Evolutionary conservation across 129 eudicot species (phyloP).

Genomic region (Flaveria linearis): DNA sequence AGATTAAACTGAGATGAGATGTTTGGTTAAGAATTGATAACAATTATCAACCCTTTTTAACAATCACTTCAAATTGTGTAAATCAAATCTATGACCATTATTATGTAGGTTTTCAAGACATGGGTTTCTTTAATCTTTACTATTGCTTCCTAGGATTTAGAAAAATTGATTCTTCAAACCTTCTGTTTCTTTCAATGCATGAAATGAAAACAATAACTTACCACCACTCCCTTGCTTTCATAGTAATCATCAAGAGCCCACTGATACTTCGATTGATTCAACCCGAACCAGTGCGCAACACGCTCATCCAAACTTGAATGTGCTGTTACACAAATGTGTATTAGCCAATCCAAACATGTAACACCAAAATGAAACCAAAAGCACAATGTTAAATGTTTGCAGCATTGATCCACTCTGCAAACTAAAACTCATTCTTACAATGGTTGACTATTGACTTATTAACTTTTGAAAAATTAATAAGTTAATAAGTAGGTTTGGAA

Average conservation of each 20-base stretch:
- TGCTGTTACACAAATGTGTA: conserved; percentile 48
- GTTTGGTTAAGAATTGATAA: too few relatives aligned
- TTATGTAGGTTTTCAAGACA: neutral
- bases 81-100: neutral
- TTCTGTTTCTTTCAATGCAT: neutral
- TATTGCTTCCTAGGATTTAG: too few relatives aligned
- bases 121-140: neutral
- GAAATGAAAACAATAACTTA: conserved; percentile 25
- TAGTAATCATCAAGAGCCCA: conserved; percentile 94
- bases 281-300: conserved; percentile 83
- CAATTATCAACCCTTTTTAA: too few relatives aligned
- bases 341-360: conserved; percentile 5
- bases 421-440: neutral
- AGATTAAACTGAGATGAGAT: too few relatives aligned
- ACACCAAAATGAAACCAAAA: neutral
- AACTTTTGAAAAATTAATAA: too few relatives aligned
- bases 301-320: conserved; percentile 81
- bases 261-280: conserved; percentile 83
- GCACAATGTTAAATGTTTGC: neutral
- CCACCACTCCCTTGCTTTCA: conserved; percentile 65
- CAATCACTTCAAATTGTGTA: neutral
- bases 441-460: too few relatives aligned
- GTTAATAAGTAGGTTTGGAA: too few relatives aligned
- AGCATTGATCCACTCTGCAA: conserved; percentile 12
- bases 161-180: too few relatives aligned